phyloP scores from a whole-genome alignment of 352 stramenopile species.

The Bremia lactucae region DNA sequence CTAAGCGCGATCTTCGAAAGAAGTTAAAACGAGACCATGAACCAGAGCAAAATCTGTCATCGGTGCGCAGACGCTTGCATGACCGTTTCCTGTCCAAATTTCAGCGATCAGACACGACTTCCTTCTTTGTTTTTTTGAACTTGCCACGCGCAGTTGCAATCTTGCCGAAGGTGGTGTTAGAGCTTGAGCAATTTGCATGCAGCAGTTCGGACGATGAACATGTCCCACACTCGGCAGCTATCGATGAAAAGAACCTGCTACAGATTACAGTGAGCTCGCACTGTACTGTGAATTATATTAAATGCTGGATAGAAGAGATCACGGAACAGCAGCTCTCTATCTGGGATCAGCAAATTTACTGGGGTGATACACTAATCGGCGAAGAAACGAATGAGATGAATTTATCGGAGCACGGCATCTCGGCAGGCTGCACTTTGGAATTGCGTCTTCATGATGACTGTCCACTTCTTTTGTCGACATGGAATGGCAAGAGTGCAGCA shows the following conservation, averaged over 20 bases:
- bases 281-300: conserved; percentile 74
- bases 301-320: conserved; percentile 74
- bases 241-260: conserved; percentile 23
- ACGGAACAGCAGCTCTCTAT: conserved; percentile 70
- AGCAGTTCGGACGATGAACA: conserved; percentile 24
- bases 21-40: conserved; percentile 21
- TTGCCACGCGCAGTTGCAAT: conserved; percentile 47
- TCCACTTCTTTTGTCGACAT: conserved; percentile 51
- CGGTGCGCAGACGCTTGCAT: conserved; percentile 44
- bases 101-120: conserved; percentile 32
- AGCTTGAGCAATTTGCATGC: conserved; percentile 47
- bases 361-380: conserved; percentile 64
- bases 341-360: conserved; percentile 74
- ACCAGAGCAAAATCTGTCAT: conserved; percentile 38
- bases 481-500: conserved; percentile 40
- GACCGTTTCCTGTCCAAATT: conserved; percentile 40
- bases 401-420: conserved; percentile 60
- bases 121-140: conserved; percentile 59
- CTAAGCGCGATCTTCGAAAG: conserved; percentile 17
- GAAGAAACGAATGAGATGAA: conserved; percentile 67
- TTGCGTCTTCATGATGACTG: conserved; percentile 70
- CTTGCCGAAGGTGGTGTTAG: conserved; percentile 52
- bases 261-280: conserved; percentile 51
- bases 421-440: conserved; percentile 52
- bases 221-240: neutral